Conservation (phyloP, 345 rosid species). For the Pistacia vera region DNA sequence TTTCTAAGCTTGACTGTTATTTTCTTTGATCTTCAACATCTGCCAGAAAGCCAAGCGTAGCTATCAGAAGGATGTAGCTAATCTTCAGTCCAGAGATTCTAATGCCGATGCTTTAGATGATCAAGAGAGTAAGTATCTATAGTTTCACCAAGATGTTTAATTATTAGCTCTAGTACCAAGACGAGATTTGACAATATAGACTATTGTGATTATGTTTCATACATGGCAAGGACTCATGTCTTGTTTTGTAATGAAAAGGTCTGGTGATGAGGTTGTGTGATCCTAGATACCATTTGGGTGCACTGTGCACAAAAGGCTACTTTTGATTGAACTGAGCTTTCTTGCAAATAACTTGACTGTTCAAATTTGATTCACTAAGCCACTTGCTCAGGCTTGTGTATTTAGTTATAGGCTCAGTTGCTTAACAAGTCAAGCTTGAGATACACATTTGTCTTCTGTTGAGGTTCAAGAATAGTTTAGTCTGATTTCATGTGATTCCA, state of each 20-base stretch:
- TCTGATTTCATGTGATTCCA: neutral
- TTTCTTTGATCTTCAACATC: neutral
- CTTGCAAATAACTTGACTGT: neutral
- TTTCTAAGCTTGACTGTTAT: neutral
- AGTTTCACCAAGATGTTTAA: slow-evolving; percentile 1
- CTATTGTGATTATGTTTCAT: neutral
- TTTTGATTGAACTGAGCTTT: slow-evolving; percentile 11
- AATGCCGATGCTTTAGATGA: slow-evolving; percentile 47
- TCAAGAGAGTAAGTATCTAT: slow-evolving; percentile 49
- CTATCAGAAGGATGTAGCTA: slow-evolving; percentile 89
- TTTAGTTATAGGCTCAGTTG: neutral
- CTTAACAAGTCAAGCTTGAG: neutral
- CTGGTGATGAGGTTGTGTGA: neutral
- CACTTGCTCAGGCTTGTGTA: neutral
- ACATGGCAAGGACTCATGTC: neutral
- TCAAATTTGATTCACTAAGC: neutral
- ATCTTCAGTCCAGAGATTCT: slow-evolving; percentile 60
- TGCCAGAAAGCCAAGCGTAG: slow-evolving; percentile 91
- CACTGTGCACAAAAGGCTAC: neutral
- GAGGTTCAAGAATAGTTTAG: neutral
- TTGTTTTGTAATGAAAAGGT: neutral
- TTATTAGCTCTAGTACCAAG: slow-evolving; percentile 4
- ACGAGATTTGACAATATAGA: neutral
- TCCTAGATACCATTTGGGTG: slow-evolving; percentile 7
- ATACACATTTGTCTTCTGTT: neutral